Conservation (phyloP, 192 early-diverging fungal genomes). For the Coemansia aciculifera region DNA sequence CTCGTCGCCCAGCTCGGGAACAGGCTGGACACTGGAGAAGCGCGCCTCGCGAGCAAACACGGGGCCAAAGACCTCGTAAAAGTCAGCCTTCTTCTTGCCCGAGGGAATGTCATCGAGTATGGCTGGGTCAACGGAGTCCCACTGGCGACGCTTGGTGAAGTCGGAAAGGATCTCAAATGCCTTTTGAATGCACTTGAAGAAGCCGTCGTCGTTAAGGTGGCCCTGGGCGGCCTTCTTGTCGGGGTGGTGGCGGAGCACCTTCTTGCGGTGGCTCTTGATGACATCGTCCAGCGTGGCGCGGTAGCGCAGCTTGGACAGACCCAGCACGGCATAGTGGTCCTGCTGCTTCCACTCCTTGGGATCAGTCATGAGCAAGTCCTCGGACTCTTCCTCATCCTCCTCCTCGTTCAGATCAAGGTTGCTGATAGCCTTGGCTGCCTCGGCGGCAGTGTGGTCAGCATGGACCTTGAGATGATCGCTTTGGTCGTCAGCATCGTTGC, state of each 20-base stretch:
- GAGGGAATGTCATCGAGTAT: slow-evolving; percentile 74
- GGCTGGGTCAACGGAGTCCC: slow-evolving; percentile 92
- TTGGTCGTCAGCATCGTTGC: slow-evolving; percentile 11
- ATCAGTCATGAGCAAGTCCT: slow-evolving; percentile 72
- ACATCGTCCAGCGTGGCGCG: slow-evolving; percentile 92
- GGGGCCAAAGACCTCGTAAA: slow-evolving; percentile 73
- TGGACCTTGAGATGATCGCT: slow-evolving; percentile 39
- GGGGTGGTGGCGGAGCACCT: slow-evolving; percentile 97
- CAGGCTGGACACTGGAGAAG: slow-evolving; percentile 90
- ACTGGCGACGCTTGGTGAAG: slow-evolving; percentile 86
- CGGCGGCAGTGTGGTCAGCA: slow-evolving; percentile 34
- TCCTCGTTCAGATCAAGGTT: slow-evolving; percentile 60
- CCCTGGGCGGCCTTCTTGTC: slow-evolving; percentile 93
- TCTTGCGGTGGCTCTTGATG: slow-evolving; percentile 80
- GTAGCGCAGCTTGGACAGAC: slow-evolving; percentile 85
- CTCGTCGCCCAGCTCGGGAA: slow-evolving; percentile 76
- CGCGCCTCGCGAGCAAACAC: slow-evolving; percentile 88
- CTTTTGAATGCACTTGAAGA: slow-evolving; percentile 99
- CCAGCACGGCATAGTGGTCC: slow-evolving; percentile 96
- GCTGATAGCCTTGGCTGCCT: slow-evolving; percentile 49
- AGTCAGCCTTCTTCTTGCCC: slow-evolving; percentile 76
- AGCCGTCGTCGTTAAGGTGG: slow-evolving; percentile 83
- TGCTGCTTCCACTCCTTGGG: slow-evolving; percentile 96
- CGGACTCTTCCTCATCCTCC: slow-evolving; percentile 82
- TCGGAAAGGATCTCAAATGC: slow-evolving; percentile 94